Conservation (phyloP, 139 green algal species). For the Dunaliella primolecta region DNA sequence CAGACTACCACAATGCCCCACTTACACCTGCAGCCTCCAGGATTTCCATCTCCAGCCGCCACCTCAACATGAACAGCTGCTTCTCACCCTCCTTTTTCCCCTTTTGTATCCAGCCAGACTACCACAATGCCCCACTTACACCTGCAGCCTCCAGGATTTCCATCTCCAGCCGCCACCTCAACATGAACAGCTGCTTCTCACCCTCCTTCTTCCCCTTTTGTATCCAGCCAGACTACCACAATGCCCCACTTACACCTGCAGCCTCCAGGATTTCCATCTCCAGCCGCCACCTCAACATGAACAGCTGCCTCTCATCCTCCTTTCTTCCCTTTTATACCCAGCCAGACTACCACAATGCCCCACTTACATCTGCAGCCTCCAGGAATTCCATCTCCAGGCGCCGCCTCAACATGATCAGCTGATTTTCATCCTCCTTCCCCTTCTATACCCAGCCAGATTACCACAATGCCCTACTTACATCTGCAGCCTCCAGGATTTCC, state of each 20-base stretch:
- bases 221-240: too few species aligned
- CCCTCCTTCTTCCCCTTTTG: too few species aligned
- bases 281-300: conserved; percentile 55
- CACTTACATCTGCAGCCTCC: conserved; percentile 71
- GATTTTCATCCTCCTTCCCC: conserved; percentile 76
- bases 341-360: background rate
- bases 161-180: conserved; percentile 65
- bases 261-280: conserved; percentile 86
- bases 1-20: too few species aligned
- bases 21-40: conserved; percentile 76
- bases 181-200: conserved; percentile 81
- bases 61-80: conserved; percentile 64
- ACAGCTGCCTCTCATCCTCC: conserved; percentile 91
- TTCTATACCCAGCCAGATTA: background rate
- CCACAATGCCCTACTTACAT: conserved; percentile 48
- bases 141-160: conserved; percentile 85
- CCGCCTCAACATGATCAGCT: conserved; percentile 62
- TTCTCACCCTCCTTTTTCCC: conserved; percentile 93
- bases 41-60: conserved; percentile 80
- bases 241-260: conserved; percentile 70
- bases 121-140: too few species aligned
- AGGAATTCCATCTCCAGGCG: conserved; percentile 84
- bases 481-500: conserved; percentile 82
- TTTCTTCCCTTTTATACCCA: background rate
- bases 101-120: too few species aligned